Base-by-base conservation (phyloP, 1,284 basidiomycete species). In the Malassezia furfur region DNA sequence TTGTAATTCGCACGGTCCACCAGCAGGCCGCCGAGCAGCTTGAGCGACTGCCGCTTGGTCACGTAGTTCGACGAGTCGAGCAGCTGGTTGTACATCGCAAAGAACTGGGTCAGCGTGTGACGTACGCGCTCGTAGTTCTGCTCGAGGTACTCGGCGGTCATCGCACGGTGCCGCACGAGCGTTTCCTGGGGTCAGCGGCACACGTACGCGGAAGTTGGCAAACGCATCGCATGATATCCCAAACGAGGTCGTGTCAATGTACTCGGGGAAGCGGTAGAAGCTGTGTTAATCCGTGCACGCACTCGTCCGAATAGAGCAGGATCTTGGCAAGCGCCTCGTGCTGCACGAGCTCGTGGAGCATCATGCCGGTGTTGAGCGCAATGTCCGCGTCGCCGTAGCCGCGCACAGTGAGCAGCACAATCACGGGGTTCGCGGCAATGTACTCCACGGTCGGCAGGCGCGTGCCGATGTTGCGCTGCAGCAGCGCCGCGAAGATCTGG, bases 41-140 rank as follows among this genome's bases (percentile, higher is more conserved):
- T 99, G 70, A 99, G 83, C 0, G 91, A 96, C 76, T 99, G 93
- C 2, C 94, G 87, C 77, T 96, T 96, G n/a, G 94, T 98, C 56
- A 99, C 94, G 74, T 98, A 98, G 80, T 98, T 98, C 67, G 81
- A 82, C 19, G 91, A 96, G 45, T 88, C 81, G 64, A 98, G 86
- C 59, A 99, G 84, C 15, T 85, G 85, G 25, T 88, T 88, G 79
- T 93, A 96, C 61, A 90, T 90, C 38, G 83, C 81, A 79, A 99
- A 98, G 81, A 98, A 98, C 85, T 91, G 73, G 6, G 21, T 31
- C 14, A 39, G 34, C 17, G 6, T n/a, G 0, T 9, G 12, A 48
- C 32, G 10, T 28, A 38, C 81, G 66, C 96, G 93, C 72, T 96
- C 21, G 11, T 45, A 99, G 75, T 96, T 88, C 79, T 85, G 85